Percentiles rank a stretch among this genome's conserved stretches.
phyloP scores from a whole-genome alignment of 257 asterid species.

The Solanum microdontum region DNA sequence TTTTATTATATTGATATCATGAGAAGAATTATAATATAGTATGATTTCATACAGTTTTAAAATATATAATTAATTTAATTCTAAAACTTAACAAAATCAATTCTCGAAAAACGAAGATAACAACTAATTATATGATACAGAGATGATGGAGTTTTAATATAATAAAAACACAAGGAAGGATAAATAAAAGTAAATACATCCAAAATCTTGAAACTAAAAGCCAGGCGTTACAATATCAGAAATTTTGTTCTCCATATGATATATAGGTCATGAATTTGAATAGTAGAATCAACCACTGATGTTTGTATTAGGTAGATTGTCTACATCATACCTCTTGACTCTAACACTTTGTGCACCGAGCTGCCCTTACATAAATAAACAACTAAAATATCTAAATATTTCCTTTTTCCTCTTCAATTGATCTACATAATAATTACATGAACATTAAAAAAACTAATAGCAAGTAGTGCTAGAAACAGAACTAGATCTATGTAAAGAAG shows the following conservation, averaged over 20 bases:
- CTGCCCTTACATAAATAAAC: background rate
- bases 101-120: background rate
- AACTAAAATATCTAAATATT: background rate
- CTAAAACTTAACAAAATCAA: background rate
- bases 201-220: too few relatives aligned
- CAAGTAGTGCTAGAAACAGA: conserved; percentile 2
- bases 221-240: too few relatives aligned
- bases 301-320: background rate
- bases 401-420: background rate
- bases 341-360: background rate
- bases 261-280: too few relatives aligned
- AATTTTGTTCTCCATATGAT: too few relatives aligned
- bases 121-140: background rate
- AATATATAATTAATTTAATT: too few relatives aligned
- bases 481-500: conserved; percentile 3
- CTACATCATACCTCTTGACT: background rate
- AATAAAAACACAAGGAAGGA: too few relatives aligned
- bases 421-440: background rate
- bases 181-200: too few relatives aligned
- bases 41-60: too few relatives aligned
- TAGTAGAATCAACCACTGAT: too few relatives aligned
- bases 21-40: too few relatives aligned
- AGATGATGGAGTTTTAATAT: background rate
- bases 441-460: background rate
- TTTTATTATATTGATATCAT: too few relatives aligned